Evolutionary conservation across 164 flowering plant species (phyloP).

Genomic region (Annona squamosa): DNA sequence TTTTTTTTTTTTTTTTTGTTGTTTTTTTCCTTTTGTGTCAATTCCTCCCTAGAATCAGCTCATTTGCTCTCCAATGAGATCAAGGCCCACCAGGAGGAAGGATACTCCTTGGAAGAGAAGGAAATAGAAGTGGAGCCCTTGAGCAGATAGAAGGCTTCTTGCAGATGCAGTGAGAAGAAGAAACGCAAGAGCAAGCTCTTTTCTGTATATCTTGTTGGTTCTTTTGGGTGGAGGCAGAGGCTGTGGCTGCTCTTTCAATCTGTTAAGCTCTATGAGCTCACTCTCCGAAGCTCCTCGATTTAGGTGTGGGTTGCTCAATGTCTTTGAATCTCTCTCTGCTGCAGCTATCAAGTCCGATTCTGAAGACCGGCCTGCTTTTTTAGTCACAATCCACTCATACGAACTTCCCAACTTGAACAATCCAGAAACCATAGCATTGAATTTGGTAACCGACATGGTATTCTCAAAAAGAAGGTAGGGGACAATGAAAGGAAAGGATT

Average conservation of each 20-base stretch:
- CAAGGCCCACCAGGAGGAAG: slow-evolving; percentile 82
- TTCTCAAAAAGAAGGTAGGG: slow-evolving; percentile 87
- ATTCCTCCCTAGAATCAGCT: slow-evolving; percentile 21
- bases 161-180: slow-evolving; percentile 70
- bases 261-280: slow-evolving; percentile 46
- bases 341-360: slow-evolving; percentile 60
- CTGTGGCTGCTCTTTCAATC: slow-evolving; percentile 41
- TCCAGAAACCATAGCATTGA: slow-evolving; percentile 87
- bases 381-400: slow-evolving; percentile 84
- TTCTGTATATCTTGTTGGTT: slow-evolving; percentile 53
- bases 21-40: background rate
- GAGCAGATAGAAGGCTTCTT: slow-evolving; percentile 67
- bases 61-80: slow-evolving; percentile 79
- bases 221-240: slow-evolving; percentile 28
- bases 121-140: slow-evolving; percentile 85
- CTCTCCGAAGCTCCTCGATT: slow-evolving; percentile 54
- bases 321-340: slow-evolving; percentile 50
- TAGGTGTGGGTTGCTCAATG: slow-evolving; percentile 32
- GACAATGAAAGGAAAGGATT: slow-evolving; percentile 77
- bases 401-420: slow-evolving; percentile 80
- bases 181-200: slow-evolving; percentile 73
- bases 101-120: slow-evolving; percentile 78
- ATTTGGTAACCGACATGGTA: slow-evolving; percentile 92
- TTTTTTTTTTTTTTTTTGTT: slow-evolving; percentile 1
- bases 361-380: slow-evolving; percentile 73